A percentile compares a stretch with the other conserved stretches of the same genome.
Conservation (phyloP, 208 protist genomes). For the Endotrypanum monterogeii region DNA sequence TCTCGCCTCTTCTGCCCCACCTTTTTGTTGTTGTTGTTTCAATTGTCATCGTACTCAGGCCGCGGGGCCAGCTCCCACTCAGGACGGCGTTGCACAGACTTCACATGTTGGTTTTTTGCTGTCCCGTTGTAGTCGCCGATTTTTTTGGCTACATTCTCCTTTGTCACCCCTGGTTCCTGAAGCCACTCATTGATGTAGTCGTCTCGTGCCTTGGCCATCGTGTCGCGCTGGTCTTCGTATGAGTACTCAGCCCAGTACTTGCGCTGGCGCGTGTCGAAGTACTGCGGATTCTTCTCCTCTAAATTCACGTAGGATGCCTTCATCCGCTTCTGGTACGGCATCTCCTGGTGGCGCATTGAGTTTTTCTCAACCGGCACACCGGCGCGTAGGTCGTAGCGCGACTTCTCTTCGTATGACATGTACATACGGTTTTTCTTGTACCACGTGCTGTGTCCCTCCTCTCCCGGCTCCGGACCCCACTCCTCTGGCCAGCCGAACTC, state of each 20-base stretch:
- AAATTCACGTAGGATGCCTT: conserved; percentile 86
- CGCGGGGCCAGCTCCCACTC: conserved; percentile 88
- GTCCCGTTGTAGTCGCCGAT: conserved; percentile 92
- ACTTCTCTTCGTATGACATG: conserved; percentile 91
- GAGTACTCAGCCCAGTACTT: conserved; percentile 85
- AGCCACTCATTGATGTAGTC: conserved; percentile 88
- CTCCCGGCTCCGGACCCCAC: conserved; percentile 87
- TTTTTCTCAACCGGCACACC: conserved; percentile 88
- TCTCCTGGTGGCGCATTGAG: conserved; percentile 84
- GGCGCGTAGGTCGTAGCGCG: conserved; percentile 71
- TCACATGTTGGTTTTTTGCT: conserved; percentile 74
- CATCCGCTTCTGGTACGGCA: conserved; percentile 86
- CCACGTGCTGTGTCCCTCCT: conserved; percentile 84
- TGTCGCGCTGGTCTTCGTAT: conserved; percentile 87
- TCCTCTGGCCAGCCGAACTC: conserved; percentile 90
- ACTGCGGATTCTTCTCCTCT: conserved; percentile 72
- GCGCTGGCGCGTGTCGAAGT: conserved; percentile 70
- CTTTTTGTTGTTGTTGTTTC: neutral
- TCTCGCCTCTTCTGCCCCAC: neutral
- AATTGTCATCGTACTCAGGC: conserved; percentile 46
- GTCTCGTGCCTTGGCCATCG: conserved; percentile 77
- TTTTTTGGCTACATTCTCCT: conserved; percentile 86
- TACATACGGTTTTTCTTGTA: conserved; percentile 92
- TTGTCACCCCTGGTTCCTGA: conserved; percentile 84
- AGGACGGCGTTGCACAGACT: conserved; percentile 74